Percentiles rank a stretch among this genome's conserved stretches.
Conservation (phyloP, 2,329 filamentous ascomycete species). For the Thermothelomyces thermophilus region DNA sequence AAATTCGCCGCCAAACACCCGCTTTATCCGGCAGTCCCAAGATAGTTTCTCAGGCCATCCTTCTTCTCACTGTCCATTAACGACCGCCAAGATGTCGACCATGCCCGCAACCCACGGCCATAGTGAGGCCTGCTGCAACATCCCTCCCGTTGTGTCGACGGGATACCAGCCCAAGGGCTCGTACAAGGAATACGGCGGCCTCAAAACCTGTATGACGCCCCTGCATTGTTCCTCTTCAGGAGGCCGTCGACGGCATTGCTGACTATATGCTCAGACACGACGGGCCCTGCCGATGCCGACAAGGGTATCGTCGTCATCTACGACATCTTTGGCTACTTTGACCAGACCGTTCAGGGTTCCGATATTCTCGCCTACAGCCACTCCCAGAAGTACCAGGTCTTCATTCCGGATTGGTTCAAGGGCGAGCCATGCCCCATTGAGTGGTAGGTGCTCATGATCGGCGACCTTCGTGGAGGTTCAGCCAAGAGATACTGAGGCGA, state of each 20-base stretch:
- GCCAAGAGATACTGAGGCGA: background rate
- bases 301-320: slow-evolving; percentile 58
- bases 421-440: slow-evolving; percentile 57
- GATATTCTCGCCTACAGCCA: slow-evolving; percentile 55
- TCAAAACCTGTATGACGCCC: slow-evolving; percentile 39
- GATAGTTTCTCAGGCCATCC: background rate
- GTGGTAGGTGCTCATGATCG: slow-evolving; percentile 31
- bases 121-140: slow-evolving; percentile 36
- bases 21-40: background rate
- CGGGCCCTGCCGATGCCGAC: slow-evolving; percentile 39
- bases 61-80: background rate
- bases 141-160: slow-evolving; percentile 39
- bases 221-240: no score
- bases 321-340: slow-evolving; percentile 66
- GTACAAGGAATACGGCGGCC: slow-evolving; percentile 38
- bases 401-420: slow-evolving; percentile 88
- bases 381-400: slow-evolving; percentile 69
- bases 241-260: background rate
- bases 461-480: background rate
- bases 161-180: slow-evolving; percentile 41
- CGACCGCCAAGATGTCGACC: slow-evolving; percentile 29
- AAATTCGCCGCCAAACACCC: background rate
- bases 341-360: slow-evolving; percentile 63
- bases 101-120: slow-evolving; percentile 34
- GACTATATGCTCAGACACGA: slow-evolving; percentile 34